These are phyloP conservation scores for Acanthamoeba castellanii DNA, from an alignment of 208 protist species.

Conservation along the genomic window DNA sequence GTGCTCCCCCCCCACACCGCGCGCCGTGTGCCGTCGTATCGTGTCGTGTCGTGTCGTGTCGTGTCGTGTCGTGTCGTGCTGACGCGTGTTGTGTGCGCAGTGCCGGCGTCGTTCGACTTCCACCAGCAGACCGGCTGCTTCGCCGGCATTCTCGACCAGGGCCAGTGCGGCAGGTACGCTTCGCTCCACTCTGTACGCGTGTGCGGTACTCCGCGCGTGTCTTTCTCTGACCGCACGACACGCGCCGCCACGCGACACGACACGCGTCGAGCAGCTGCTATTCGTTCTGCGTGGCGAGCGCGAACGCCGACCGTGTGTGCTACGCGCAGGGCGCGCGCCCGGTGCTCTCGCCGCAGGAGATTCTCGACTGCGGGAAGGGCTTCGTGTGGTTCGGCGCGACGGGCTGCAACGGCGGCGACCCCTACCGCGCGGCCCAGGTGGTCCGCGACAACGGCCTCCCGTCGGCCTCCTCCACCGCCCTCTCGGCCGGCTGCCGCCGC, in stretches of 20 bases:
- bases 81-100: neutral
- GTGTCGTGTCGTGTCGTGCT: too few relatives aligned
- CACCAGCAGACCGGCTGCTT: conserved; percentile 1
- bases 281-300: neutral
- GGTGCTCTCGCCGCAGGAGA: conserved; percentile 18
- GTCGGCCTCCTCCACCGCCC: neutral
- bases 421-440: neutral
- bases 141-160: neutral
- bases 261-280: neutral
- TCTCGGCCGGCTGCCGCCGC: neutral
- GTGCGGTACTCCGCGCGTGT: too few relatives aligned
- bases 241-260: neutral
- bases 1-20: too few relatives aligned
- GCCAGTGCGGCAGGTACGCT: conserved; percentile 7
- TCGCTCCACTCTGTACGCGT: too few relatives aligned
- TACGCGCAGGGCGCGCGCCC: neutral
- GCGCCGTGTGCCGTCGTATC: neutral
- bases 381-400: neutral
- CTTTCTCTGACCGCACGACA: too few relatives aligned
- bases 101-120: conserved; percentile 1
- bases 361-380: conserved; percentile 10
- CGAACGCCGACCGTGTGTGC: neutral
- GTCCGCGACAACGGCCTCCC: neutral
- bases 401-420: neutral
- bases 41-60: neutral